Evolutionary conservation across 1,284 basidiomycete genomes (phyloP).

Genomic region (Apiotrichum akiyoshidainum): DNA sequence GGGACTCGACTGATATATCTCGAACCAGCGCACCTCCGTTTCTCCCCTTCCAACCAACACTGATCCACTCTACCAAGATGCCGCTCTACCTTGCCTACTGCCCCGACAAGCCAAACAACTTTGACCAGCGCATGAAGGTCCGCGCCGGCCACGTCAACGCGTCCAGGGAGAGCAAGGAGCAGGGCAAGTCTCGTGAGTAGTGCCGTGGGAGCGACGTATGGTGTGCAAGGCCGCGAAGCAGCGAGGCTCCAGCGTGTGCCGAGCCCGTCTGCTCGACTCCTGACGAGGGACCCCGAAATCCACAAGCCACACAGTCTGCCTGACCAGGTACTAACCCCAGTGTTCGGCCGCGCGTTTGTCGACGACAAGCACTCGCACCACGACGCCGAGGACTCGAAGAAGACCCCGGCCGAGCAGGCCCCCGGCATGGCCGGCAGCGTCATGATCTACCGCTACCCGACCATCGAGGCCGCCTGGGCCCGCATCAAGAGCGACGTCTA

Average conservation of each 20-base stretch:
- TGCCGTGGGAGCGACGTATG: background rate
- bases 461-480: constrained; percentile 33
- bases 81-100: constrained; percentile 36
- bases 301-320: too few relatives aligned
- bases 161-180: constrained; percentile 4
- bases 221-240: too few relatives aligned
- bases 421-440: constrained; percentile 36
- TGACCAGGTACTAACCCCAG: background rate
- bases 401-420: constrained; percentile 4
- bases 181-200: constrained; percentile 4
- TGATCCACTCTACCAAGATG: constrained; percentile 15
- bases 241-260: too few relatives aligned
- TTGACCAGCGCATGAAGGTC: constrained; percentile 32
- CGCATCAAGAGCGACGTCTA: constrained; percentile 41
- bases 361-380: constrained; percentile 10
- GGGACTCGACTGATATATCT: too few relatives aligned
- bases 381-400: background rate
- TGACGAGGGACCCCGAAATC: too few relatives aligned
- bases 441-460: constrained; percentile 36
- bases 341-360: constrained; percentile 17
- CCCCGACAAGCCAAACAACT: constrained; percentile 38
- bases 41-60: background rate
- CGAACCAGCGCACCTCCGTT: background rate
- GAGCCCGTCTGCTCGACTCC: background rate
- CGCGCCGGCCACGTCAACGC: constrained; percentile 28